phyloP scores from a whole-genome alignment of 208 protist genomes.

The Willaertia magna region DNA sequence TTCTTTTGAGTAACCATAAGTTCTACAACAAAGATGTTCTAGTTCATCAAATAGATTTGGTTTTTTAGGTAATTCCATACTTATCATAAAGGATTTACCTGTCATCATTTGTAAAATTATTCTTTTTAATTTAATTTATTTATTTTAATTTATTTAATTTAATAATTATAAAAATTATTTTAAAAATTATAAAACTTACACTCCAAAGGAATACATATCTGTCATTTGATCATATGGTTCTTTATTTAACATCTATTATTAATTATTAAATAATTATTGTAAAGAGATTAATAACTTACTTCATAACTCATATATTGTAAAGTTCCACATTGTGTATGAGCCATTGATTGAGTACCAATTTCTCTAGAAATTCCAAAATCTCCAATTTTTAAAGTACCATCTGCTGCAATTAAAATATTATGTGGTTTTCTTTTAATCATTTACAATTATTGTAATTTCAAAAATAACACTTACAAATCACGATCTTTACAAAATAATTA shows the following conservation, averaged over 20 bases:
- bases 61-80: background rate
- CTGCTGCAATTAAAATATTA: background rate
- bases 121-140: background rate
- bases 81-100: background rate
- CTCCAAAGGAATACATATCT: background rate
- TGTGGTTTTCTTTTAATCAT: background rate
- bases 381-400: background rate
- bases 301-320: background rate
- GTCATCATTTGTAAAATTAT: slow-evolving; percentile 3
- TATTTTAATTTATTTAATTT: no score
- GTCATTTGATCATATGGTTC: background rate
- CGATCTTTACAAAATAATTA: background rate
- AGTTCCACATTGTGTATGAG: background rate
- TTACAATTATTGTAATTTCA: background rate
- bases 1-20: background rate
- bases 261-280: no score
- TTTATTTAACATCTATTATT: slow-evolving; percentile 2
- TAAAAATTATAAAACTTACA: background rate
- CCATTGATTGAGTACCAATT: background rate
- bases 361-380: slow-evolving; percentile 3
- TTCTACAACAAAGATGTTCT: background rate
- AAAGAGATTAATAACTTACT: no score
- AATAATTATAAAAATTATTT: no score
- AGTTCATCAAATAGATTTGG: background rate
- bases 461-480: background rate